Evolutionary conservation across 2,329 filamentous ascomycete genomes (phyloP).

Genomic region (Falciphora oryzae): DNA sequence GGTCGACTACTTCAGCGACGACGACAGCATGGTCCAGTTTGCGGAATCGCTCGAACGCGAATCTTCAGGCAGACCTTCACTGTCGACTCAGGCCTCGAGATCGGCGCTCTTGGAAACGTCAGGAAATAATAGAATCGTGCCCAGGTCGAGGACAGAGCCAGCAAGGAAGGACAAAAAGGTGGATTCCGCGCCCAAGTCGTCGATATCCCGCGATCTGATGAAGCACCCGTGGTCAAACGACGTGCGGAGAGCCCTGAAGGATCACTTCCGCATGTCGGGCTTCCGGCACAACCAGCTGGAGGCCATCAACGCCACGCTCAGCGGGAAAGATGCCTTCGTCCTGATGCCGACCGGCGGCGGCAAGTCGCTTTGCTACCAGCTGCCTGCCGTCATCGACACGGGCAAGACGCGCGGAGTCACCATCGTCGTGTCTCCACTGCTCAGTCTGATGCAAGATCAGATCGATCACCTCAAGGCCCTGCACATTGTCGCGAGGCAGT

Average conservation of each 20-base stretch:
- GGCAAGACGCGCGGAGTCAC: constrained; percentile 84
- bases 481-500: constrained; percentile 70
- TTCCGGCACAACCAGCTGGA: constrained; percentile 91
- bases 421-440: constrained; percentile 86
- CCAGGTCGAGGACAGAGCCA: constrained; percentile 26
- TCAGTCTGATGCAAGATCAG: constrained; percentile 97
- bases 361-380: constrained; percentile 93
- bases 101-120: constrained; percentile 42
- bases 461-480: constrained; percentile 73
- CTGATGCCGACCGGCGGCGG: constrained; percentile 97
- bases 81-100: constrained; percentile 22
- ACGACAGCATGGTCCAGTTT: constrained; percentile 41
- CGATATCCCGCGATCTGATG: constrained; percentile 50
- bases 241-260: constrained; percentile 72
- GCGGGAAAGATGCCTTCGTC: constrained; percentile 85
- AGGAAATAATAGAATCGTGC: constrained; percentile 33
- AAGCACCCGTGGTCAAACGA: constrained; percentile 78
- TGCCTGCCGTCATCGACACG: constrained; percentile 76
- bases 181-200: constrained; percentile 20
- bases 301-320: constrained; percentile 88
- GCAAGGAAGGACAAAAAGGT: constrained; percentile 21
- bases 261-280: constrained; percentile 75
- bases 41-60: constrained; percentile 45
- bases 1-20: constrained; percentile 25
- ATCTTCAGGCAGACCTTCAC: constrained; percentile 23